Conservation (phyloP, 768 basidiomycete genomes). For the Austroboletus eburneus region DNA sequence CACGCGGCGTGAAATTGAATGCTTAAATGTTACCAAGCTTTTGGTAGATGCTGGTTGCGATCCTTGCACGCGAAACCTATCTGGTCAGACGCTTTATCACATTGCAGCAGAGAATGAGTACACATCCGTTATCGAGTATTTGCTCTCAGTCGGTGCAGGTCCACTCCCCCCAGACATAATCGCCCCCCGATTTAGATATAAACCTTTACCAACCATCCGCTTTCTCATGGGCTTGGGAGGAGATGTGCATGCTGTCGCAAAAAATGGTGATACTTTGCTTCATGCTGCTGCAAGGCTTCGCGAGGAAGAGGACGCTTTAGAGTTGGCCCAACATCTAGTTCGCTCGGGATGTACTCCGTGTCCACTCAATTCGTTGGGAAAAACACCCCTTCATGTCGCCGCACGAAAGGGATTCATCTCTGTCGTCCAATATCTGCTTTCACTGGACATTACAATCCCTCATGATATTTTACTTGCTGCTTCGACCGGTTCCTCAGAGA, state of each 20-base stretch:
- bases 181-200: neutral
- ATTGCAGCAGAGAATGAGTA: neutral
- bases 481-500: neutral
- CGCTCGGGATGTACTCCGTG: neutral
- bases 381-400: constrained; percentile 1
- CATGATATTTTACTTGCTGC: neutral
- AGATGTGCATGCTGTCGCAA: neutral
- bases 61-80: neutral
- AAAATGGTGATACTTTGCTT: neutral
- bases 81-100: neutral
- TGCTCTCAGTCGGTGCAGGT: neutral
- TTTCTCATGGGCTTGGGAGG: constrained; percentile 1
- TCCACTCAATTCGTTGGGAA: neutral
- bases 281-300: neutral
- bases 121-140: neutral
- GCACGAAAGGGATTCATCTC: neutral
- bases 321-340: neutral
- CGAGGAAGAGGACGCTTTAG: neutral
- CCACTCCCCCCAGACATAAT: neutral
- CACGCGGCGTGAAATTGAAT: neutral
- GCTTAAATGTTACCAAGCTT: neutral
- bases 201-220: neutral
- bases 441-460: neutral
- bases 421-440: neutral
- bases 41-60: neutral